Evolutionary conservation across 1,284 basidiomycete species (phyloP).

Genomic region (Cutaneotrichosporon sp.): DNA sequence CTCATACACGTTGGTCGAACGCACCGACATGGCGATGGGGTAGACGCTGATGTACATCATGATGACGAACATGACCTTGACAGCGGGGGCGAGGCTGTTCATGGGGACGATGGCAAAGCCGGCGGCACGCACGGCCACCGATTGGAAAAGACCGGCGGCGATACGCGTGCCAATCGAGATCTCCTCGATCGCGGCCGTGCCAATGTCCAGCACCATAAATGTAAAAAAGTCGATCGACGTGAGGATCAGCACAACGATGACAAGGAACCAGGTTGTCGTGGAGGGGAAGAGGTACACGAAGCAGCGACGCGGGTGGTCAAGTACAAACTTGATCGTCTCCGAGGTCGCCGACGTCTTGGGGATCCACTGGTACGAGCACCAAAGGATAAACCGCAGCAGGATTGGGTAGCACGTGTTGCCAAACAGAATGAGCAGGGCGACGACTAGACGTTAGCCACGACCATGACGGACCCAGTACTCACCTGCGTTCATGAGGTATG

Average conservation of each 20-base stretch:
- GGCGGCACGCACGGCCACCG: conserved; percentile 72
- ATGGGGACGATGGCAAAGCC: conserved; percentile 76
- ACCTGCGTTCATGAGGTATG: conserved; percentile 71
- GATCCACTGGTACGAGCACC: conserved; percentile 64
- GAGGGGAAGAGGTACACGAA: conserved; percentile 94
- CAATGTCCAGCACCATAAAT: conserved; percentile 83
- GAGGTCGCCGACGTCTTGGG: conserved; percentile 58
- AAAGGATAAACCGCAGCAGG: conserved; percentile 65
- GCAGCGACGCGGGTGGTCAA: conserved; percentile 82
- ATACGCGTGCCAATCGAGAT: conserved; percentile 68
- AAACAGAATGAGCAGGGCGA: conserved; percentile 66
- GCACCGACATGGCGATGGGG: conserved; percentile 64
- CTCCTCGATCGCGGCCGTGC: conserved; percentile 63
- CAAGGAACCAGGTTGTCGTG: conserved; percentile 89
- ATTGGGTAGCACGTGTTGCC: conserved; percentile 89
- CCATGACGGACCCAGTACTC: conserved; percentile 9
- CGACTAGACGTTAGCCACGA: conserved; percentile 17
- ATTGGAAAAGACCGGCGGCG: conserved; percentile 63
- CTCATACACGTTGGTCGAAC: conserved; percentile 98
- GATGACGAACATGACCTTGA: conserved; percentile 60
- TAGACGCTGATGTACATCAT: conserved; percentile 56
- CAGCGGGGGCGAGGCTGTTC: conserved; percentile 68
- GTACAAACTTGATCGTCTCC: conserved; percentile 82
- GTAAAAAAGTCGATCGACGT: conserved; percentile 83
- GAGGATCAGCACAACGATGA: conserved; percentile 61